Base-by-base conservation (phyloP, 371 early-diverging fungal species). In the Haplosporangium sp. region DNA sequence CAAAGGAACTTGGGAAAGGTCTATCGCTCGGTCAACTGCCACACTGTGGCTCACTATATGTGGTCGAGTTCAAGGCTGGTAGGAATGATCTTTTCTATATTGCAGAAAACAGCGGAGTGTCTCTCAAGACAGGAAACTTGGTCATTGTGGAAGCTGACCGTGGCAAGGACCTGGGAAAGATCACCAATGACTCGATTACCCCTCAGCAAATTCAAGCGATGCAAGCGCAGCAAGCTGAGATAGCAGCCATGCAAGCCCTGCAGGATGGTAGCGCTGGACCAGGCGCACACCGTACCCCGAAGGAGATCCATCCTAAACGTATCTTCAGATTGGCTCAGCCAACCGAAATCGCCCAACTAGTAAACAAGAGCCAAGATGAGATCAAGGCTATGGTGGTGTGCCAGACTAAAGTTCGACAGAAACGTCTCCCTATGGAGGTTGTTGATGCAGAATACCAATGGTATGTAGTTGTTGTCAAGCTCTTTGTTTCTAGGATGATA, bases 361-460 rank as follows among this genome's bases (percentile, higher is more conserved):
- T 87, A 13, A 76, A 86, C 61, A 97, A 97, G 84, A 85, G 83
- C 27, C 89, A 93, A 70, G 98, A 98, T 73, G 98, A 98, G 77
- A 89, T 91, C 53, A 94, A 93, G 85, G 96, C 98, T 4, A 85
- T 96, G 82, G 81, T 84, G 19, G 86, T 96, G 38, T 97, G 97
- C 77, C 96, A 96, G 76, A 83, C 87, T 59, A 97, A 96, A 78
- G 95, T 95, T 58, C 89, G 93, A 55, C 95, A 95, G 70, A 91
- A 91, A 74, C 92, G 93, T 65, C 84, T 98, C 58, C 93, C 93
- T 5, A 98, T 98, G 99, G 92, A 96, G 67, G 93, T 98, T 4
- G 94, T 96, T 0, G 96, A 97, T 82, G 99, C 97, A 9, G 99
- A 98, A 85, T 98, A 96, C 77, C 99, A 98, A 86, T 98, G 97